Conservation (phyloP, 305 asterid species). For the Fraxinus platypoda region DNA sequence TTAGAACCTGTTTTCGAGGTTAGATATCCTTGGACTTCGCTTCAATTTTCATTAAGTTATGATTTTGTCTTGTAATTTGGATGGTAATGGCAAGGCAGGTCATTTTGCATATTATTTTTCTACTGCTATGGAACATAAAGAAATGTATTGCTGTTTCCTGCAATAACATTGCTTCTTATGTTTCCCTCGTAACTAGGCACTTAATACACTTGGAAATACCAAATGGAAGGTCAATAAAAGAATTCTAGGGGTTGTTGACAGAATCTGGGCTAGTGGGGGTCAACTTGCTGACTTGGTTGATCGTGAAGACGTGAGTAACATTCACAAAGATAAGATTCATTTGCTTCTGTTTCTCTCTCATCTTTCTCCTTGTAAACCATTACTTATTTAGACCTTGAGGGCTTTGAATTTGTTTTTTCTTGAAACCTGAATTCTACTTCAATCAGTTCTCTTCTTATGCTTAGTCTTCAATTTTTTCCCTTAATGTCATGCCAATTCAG, state of each 20-base stretch:
- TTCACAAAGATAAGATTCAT: conserved; percentile 13
- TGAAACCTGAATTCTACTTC: not conserved
- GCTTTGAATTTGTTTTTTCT: not conserved
- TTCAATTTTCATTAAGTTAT: not conserved
- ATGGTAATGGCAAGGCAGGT: not conserved
- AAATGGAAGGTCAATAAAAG: conserved; percentile 94
- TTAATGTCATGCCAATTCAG: conserved; percentile 34
- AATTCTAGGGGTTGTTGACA: conserved; percentile 68
- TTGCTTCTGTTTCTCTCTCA: not conserved
- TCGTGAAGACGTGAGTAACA: conserved; percentile 75
- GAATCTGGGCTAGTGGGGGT: conserved; percentile 95
- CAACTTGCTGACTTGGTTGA: conserved; percentile 85
- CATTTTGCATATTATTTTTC: not conserved
- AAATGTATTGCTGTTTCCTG: not conserved
- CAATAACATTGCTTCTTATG: conserved; percentile 1
- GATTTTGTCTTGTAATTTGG: conserved; percentile 6
- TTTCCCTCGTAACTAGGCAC: conserved; percentile 59
- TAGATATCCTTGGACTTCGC: conserved; percentile 10
- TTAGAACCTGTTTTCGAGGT: conserved; percentile 78
- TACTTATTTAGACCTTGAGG: not conserved
- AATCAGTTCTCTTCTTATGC: not conserved
- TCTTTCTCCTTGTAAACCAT: not conserved
- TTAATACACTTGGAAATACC: conserved; percentile 86
- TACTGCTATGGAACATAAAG: not conserved
- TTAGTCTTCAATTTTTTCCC: conserved; percentile 17